These are phyloP conservation scores for Cryptococcus sp. DNA, from an alignment of 1,284 basidiomycete species.

Conservation along the genomic window DNA sequence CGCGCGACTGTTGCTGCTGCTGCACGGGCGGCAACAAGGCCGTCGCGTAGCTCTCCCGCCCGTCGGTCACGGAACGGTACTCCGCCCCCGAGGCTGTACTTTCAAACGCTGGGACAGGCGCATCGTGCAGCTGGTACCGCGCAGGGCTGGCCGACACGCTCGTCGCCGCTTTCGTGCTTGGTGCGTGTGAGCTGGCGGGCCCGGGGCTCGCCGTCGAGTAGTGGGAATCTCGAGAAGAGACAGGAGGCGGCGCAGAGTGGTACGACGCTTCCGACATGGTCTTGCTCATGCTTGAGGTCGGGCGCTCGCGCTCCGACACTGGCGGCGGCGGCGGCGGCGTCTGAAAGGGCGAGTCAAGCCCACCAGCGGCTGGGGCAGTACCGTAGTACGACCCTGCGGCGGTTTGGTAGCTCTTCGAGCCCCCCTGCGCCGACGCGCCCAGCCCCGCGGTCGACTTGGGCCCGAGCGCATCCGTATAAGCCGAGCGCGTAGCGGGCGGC, in stretches of 20 bases:
- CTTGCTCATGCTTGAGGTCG: conserved; percentile 10
- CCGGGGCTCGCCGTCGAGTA: conserved; percentile 21
- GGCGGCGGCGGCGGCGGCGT: conserved; percentile 16
- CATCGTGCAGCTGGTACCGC: conserved; percentile 32
- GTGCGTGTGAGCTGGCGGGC: conserved; percentile 1
- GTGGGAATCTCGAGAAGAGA: conserved; percentile 25
- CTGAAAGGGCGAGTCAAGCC: conserved; percentile 12
- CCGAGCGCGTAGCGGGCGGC: background rate
- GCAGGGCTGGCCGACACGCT: conserved; percentile 1
- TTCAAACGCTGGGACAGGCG: conserved; percentile 14
- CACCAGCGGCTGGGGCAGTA: background rate
- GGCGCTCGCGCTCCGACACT: background rate
- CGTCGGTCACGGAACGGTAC: conserved; percentile 2
- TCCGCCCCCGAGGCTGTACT: background rate
- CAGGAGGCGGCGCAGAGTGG: conserved; percentile 29
- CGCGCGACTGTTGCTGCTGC: background rate
- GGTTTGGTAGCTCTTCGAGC: background rate
- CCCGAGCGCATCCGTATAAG: background rate
- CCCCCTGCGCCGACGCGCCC: conserved; percentile 1
- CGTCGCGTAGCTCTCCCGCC: background rate
- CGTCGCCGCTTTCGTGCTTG: background rate
- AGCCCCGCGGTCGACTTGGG: background rate
- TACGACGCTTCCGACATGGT: conserved; percentile 19
- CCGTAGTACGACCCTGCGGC: background rate
- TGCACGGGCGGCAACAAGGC: background rate